Evolutionary conservation across 805 yeast genomes (phyloP).

Genomic region (Lachancea sp.): DNA sequence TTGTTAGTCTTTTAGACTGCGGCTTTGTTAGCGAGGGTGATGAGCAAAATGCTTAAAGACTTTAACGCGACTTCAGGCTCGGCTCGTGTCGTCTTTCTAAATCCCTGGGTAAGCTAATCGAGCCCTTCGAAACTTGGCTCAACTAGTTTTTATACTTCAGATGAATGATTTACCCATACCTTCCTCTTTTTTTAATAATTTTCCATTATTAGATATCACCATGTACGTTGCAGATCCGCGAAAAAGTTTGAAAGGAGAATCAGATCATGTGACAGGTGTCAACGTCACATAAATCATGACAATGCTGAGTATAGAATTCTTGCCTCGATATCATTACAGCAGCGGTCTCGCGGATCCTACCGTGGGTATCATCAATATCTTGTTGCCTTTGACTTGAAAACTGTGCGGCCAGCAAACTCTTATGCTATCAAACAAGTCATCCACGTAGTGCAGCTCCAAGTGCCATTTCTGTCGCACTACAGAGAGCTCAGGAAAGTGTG

Average conservation of each 20-base stretch:
- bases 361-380: neutral
- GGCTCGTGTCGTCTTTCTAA: too few species aligned
- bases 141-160: too few species aligned
- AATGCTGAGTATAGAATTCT: too few species aligned
- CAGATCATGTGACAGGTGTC: neutral
- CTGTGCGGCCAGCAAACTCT: conserved; percentile 55
- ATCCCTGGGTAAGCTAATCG: too few species aligned
- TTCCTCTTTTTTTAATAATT: too few species aligned
- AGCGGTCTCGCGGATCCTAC: neutral
- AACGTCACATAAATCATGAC: neutral
- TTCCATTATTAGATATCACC: too few species aligned
- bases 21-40: too few species aligned
- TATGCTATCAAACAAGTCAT: conserved; percentile 73
- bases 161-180: too few species aligned
- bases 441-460: conserved; percentile 56
- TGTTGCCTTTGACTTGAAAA: neutral
- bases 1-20: too few species aligned
- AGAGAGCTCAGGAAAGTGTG: conserved; percentile 9
- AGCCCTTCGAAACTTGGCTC: too few species aligned
- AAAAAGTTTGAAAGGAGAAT: neutral
- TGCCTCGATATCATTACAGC: conserved; percentile 1
- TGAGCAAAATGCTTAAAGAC: too few species aligned
- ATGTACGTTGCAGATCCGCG: neutral
- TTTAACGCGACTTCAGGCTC: too few species aligned
- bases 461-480: conserved; percentile 46